Base-by-base conservation (phyloP, 2,329 filamentous ascomycete genomes). In the Colletotrichum scovillei region DNA sequence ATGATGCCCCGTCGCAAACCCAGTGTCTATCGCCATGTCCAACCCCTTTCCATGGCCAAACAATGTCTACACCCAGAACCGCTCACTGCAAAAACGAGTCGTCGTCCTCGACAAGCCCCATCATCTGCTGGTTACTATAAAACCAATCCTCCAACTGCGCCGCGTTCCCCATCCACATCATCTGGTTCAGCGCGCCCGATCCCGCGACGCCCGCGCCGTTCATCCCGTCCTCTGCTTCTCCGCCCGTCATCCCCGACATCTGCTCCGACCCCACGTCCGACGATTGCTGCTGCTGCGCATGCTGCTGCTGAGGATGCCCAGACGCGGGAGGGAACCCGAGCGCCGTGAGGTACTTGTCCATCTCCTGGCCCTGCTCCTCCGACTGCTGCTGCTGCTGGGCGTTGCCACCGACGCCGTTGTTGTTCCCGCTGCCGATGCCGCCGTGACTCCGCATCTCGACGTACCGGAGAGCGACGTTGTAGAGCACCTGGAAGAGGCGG, bases 401-500 rank as follows among this genome's bases (percentile, higher is more conserved):
- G 63, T 42, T 12, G 32, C 4, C 5, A 9, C 32, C 9, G 11
- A 12, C 11, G 38, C 38, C 6, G 32, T 5, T 12, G 32, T 12
- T 12, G 32, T 35, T 35, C 11, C 32, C 32, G 11, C 4, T 35
- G 32, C 32, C 11, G 32, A 4, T 5, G 38, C 38, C 2, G 14
- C 38, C 12, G 1, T 42, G 35, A 2, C 12, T 42, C 14, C 88
- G 89, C 2, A 88, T 87, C 77, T 91, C 88, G 19, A 91, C 83
- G 75, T 92, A 92, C 5, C 91, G 82, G 46, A 86, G 84, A 0
- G 90, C 90, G 8, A 92, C 87, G 46, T 85, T 89, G 75, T 88
- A 86, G 63, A 92, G 86, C 2, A 91, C 86, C 59, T 89, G 85
- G 74, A 89, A 92, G 16, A 92, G 84, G 30, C 86, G 88, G 74